Conservation (phyloP, 139 green algal species). For the Pleodorina starrii region DNA sequence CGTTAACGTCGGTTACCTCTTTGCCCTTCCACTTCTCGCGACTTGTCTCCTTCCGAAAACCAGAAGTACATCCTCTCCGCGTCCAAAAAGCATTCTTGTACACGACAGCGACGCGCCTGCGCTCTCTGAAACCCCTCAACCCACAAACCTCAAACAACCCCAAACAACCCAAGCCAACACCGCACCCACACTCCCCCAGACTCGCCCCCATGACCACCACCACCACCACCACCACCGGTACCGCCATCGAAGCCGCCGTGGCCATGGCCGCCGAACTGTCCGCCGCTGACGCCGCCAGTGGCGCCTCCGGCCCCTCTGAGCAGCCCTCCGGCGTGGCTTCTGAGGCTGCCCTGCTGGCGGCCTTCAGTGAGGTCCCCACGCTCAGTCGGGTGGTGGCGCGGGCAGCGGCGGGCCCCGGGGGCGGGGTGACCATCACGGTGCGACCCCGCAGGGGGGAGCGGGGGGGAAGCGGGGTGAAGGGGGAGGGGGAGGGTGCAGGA, state of each 20-base stretch:
- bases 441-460: conserved; percentile 3
- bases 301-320: not conserved
- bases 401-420: not conserved
- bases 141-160: too few species aligned
- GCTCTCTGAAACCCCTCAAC: too few species aligned
- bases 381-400: conserved; percentile 4
- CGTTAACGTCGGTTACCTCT: too few species aligned
- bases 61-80: too few species aligned
- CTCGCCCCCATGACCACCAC: not conserved
- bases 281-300: not conserved
- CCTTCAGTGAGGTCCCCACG: conserved; percentile 16
- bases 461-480: not conserved
- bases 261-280: not conserved
- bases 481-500: too few species aligned
- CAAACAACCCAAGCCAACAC: too few species aligned
- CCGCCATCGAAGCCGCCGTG: not conserved
- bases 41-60: too few species aligned
- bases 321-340: not conserved
- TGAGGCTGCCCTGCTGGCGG: conserved; percentile 33
- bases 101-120: too few species aligned
- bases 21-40: too few species aligned
- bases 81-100: too few species aligned
- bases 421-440: conserved; percentile 52
- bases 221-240: not conserved
- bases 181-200: not conserved